Evolutionary conservation across 371 early-diverging fungal species (phyloP).

Genomic region (Mucor sp.): DNA sequence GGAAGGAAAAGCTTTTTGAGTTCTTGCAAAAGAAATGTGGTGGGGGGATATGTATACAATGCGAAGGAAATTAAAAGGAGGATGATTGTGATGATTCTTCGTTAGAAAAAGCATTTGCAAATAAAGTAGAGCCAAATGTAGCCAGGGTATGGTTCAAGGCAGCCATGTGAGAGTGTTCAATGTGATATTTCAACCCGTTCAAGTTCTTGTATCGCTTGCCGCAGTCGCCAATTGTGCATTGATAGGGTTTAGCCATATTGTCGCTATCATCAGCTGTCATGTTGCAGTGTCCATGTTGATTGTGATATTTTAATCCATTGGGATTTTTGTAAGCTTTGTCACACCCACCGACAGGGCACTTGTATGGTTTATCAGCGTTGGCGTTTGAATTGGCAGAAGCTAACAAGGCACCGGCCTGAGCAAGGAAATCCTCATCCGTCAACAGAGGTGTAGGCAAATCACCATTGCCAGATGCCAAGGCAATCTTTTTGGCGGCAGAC

Average conservation of each 20-base stretch:
- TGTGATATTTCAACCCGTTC: constrained; percentile 97
- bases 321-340: constrained; percentile 98
- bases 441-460: constrained; percentile 30
- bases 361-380: constrained; percentile 74
- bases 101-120: constrained; percentile 11
- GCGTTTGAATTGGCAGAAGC: constrained; percentile 40
- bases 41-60: background rate
- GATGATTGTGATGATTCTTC: background rate
- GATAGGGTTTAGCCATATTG: constrained; percentile 74
- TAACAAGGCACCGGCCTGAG: constrained; percentile 51
- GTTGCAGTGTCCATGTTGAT: constrained; percentile 81
- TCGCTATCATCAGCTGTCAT: constrained; percentile 47
- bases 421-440: constrained; percentile 52
- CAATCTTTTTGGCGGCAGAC: constrained; percentile 49
- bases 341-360: constrained; percentile 89
- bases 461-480: constrained; percentile 31
- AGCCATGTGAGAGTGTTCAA: constrained; percentile 83
- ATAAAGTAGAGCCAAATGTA: constrained; percentile 44
- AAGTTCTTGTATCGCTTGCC: constrained; percentile 71
- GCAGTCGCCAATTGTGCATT: constrained; percentile 54
- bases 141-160: constrained; percentile 53
- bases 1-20: background rate
- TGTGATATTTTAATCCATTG: constrained; percentile 97
- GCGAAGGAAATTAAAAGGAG: background rate
- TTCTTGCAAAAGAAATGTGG: background rate